phyloP scores from a whole-genome alignment of 331 rosid genomes.

The Erythrophleum ivorense region DNA sequence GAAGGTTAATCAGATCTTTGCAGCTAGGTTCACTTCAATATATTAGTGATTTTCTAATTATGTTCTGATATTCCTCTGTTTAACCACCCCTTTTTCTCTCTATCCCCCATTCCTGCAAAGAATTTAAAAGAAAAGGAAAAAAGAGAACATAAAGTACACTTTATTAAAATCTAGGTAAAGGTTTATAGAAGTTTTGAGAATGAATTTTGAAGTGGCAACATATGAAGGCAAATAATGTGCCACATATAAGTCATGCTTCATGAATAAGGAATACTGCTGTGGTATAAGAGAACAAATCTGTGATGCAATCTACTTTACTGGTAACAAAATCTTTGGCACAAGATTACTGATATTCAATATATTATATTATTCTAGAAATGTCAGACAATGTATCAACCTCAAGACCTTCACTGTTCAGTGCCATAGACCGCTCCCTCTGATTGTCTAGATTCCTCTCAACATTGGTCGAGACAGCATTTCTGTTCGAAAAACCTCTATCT shows the following conservation, averaged over 20 bases:
- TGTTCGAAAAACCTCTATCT: slow-evolving; percentile 56
- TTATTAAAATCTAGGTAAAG: background rate
- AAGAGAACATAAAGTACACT: background rate
- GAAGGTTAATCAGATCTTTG: slow-evolving; percentile 22
- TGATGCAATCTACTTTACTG: background rate
- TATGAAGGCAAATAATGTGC: background rate
- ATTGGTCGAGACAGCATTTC: slow-evolving; percentile 80
- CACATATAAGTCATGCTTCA: background rate
- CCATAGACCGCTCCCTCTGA: slow-evolving; percentile 95
- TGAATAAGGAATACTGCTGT: background rate
- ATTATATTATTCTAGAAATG: slow-evolving; percentile 25
- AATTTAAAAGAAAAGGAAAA: background rate
- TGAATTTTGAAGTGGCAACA: background rate
- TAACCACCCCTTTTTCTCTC: background rate
- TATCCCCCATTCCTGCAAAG: background rate
- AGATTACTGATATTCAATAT: background rate
- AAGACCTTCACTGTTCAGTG: slow-evolving; percentile 93
- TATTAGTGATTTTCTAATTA: background rate
- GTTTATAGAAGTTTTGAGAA: background rate
- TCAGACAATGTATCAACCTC: slow-evolving; percentile 64
- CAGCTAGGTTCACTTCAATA: slow-evolving; percentile 7
- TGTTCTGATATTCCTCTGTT: background rate
- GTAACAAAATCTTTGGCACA: slow-evolving; percentile 32
- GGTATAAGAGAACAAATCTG: background rate
- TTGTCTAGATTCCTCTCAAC: slow-evolving; percentile 76